phyloP scores from a whole-genome alignment of 169 alveolate species.

The Cryptosporidium viatorum region DNA sequence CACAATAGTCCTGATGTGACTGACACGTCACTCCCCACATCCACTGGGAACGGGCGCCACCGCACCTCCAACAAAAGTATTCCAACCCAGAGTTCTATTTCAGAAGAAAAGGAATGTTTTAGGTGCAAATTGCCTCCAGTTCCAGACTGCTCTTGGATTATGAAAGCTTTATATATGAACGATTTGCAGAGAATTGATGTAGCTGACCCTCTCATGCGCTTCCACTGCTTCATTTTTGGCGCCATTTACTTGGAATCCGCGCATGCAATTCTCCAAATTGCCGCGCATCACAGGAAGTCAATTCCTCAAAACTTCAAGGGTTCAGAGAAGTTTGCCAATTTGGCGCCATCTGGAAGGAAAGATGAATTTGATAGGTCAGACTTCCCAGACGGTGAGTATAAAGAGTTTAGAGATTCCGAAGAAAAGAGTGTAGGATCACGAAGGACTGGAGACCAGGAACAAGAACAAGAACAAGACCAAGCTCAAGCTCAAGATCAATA shows the following conservation, averaged over 20 bases:
- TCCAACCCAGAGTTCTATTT: not conserved
- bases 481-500: not conserved
- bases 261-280: constrained; percentile 69
- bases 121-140: constrained; percentile 78
- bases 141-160: constrained; percentile 80
- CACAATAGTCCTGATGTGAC: not conserved
- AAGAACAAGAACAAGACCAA: not conserved
- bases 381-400: not conserved
- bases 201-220: constrained; percentile 83
- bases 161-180: constrained; percentile 84
- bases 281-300: constrained; percentile 68
- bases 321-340: not conserved
- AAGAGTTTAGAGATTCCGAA: not conserved
- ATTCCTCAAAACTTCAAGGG: not conserved
- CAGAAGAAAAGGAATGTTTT: constrained; percentile 1
- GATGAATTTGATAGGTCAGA: not conserved
- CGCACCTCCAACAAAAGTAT: not conserved
- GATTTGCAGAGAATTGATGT: constrained; percentile 85
- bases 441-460: not conserved
- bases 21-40: not conserved
- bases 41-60: not conserved
- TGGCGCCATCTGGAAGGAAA: not conserved
- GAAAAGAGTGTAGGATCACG: not conserved
- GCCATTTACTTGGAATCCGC: constrained; percentile 74
- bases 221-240: constrained; percentile 84